Base-by-base conservation (phyloP, 306 rosid species). In the Prunus mira region DNA sequence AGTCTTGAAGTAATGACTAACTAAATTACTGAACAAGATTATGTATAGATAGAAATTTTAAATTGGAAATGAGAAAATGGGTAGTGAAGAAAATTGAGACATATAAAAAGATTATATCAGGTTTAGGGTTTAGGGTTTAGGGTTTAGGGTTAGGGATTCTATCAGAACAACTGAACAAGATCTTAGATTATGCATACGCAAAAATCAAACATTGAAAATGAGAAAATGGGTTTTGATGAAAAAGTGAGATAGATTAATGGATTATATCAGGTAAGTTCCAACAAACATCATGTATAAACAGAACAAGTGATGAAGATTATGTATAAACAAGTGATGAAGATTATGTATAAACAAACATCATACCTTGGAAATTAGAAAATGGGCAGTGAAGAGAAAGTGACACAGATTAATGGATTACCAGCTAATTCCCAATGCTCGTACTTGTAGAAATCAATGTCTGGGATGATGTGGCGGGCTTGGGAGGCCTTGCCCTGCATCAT, bases 391-490 rank as follows among this genome's bases (percentile, higher is more conserved):
- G 19, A 14, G 15, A 52, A 52, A 17, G 9, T 17, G 8, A 52
- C 10, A 52, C 15, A 17, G 22, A 52, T 34, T 34, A 34, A 34
- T 34, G n/a, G 3, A 50, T 46, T 56, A 88, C 97, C 72, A 8
- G 84, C 88, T 30, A 92, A 47, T 0, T 92, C 81, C 84, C 78
- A 75, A 12, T 96, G 96, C 19, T 92, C 97, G 3, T 3, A 63
- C n/a, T 77, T 78, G 85, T 79, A 81, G 64, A 87, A 3, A 73
- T 88, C 83, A 60, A 90, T 52, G 17, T 72, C 88, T 30, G 81
- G 86, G 12, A 92, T 80, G 38, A 69, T 17, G 41, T 0, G 41
- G 41, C 41, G 1, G 41, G 41, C 41, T 34, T 54, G 6, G 45
- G 41, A 58, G 13, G 77, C 74, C 13, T 47, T 52, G 12, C 81